Base-by-base conservation (phyloP, 306 rosid species). In the Sesbania bispinosa region DNA sequence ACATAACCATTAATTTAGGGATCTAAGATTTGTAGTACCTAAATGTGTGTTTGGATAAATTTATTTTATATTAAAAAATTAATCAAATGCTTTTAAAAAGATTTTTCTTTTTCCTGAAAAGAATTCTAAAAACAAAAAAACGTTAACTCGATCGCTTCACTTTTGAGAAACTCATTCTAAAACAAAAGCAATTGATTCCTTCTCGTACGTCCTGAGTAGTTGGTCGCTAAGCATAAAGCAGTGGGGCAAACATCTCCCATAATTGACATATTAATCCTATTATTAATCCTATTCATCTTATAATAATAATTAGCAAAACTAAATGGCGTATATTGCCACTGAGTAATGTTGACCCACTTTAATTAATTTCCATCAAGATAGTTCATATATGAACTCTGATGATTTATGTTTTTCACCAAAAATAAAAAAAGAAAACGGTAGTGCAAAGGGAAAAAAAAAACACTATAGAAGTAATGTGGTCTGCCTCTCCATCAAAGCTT, bases 1-100 rank as follows among this genome's bases (percentile, higher is more conserved):
- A 27, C 59, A 62, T 57, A 15, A 57, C 74, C 61, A 43, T 46
- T n/a, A n/a, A n/a, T n/a, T 50, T 46, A 4, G 30, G 55, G 61
- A 43, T 42, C 38, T 10, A 33, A 27, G 16, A 2, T 23, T 32
- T 59, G 10, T n/a, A n/a, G n/a, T 35, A 35, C 62, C 39, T 55
- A 27, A 55, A 55, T 54, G 27, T 6, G 27, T 48, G 64, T 21
- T 41, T 39, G 69, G 69, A 39, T 62, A 39, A 7, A 3, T 38
- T 21, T 2, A 21, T 11, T 20, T 59, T 9, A 13, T n/a, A 62
- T 39, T 39, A 15, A 62, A 39, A 5, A 5, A 19, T 20, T 20
- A 39, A 38, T 62, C 47, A 38, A 62, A 20, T 35, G 43, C 26
- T 11, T 53, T 26, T 54, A 1, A 47, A 47, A 47, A 5, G 24